Evolutionary conservation across 441 rosid species (phyloP), one percentile per base, ranked within the genome.

Genomic region (Gossypium gossypioides): DNA sequence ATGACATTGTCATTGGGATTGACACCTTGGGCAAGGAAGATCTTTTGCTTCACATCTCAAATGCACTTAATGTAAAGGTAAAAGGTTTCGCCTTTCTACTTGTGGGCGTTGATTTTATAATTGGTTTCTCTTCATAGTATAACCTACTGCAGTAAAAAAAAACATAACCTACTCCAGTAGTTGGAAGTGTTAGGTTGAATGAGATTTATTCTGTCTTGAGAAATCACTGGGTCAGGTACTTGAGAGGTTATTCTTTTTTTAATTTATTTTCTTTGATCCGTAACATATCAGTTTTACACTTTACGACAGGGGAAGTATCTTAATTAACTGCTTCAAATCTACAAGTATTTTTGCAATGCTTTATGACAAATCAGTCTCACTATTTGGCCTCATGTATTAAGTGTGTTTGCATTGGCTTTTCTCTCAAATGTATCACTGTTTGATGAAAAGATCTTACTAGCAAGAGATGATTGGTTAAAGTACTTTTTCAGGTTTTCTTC

Each of bases 11-110:
- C 72, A 88, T 92, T 55, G 97, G 87, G 52, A 68, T 92, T 63
- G 92, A 89, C 75, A 66, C 85, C 15, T 71, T 91, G 78, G 98
- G 98, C 25, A 91, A 91, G 70, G 93, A 92, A 79, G 86, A 92
- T 13, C 84, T 91, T 52, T 79, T 92, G 46, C 68, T 88, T 77
- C 83, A 84, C 54, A 80, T 92, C 72, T 80, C 90, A 2, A 80
- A 58, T 3, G 52, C 73, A 72, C 90, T 92, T 22, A 78, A 88
- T 25, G 78, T 72, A 58, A 92, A 92, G 96, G 96, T 86, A 72
- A 64, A 91, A 92, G 91, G 92, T 86, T 54, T 55, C 77, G 15
- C 48, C 32, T 48, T 21, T 34, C 29, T 56, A 46, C 42, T 54
- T 51, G 13, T 16, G 32, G 27, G 3, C 52, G 22, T 48, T 67